Base-by-base conservation (phyloP, 1,284 basidiomycete species). In the Trichosporon coremiiforme region DNA sequence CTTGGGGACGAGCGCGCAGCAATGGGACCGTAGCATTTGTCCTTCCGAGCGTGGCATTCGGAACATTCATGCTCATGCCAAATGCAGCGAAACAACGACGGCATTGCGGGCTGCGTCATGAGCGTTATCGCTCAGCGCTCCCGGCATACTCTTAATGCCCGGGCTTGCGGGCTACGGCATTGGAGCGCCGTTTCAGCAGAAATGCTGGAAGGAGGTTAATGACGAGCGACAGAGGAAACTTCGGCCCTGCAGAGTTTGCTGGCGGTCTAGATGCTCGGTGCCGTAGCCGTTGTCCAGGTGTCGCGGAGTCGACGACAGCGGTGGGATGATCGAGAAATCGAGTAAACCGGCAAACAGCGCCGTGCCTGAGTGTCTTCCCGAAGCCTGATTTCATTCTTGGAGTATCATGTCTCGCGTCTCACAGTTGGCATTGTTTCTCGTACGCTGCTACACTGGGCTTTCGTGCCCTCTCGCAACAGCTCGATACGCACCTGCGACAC, bases 131-230 rank as follows among this genome's bases (percentile, higher is more conserved):
- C 13, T 41, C 12, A 4, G 38, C 38, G 38, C 38, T 41, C 12
- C 13, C 38, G 38, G 38, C 12, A 41, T 41, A 41, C 15, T 45
- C 41, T 45, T 15, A 45, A 45, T 17, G 15, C n/a, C n/a, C n/a
- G n/a, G n/a, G n/a, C n/a, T n/a, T 15, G 15, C 41, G 41, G 41
- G 41, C 47, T 53, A 20, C 57, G 29, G 22, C 17, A 33, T 60
- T 29, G 57, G 57, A 60, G 29, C 57, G 57, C 57, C n/a, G 57
- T 60, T 60, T 60, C 57, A 60, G 12, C 29, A n/a, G 31, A 7
- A 12, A 8, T 8, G 57, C 57, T 60, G 57, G 57, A 33, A 60
- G 57, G 57, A 60, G 57, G 57, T 33, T 33, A 33, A 60, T 60
- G 57, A 33, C 13, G 20, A 15, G 25, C 33, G 29, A 12, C 15